phyloP scores from a whole-genome alignment of 305 asterid genomes.

The Solanum chacoense region DNA sequence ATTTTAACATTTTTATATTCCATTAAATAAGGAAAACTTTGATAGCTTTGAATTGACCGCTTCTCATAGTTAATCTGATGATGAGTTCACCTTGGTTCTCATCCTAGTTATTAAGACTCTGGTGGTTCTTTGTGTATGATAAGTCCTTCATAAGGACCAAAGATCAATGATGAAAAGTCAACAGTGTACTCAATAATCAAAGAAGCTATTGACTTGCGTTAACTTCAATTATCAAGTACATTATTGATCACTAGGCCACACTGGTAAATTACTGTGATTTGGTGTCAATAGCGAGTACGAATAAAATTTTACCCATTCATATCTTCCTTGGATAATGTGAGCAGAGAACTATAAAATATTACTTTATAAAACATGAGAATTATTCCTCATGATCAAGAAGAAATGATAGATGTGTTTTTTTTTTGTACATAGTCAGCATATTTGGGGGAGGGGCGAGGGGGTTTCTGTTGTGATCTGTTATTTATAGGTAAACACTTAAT shows the following conservation, averaged over 20 bases:
- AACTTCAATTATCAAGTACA: neutral
- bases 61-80: neutral
- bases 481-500: neutral
- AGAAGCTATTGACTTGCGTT: neutral
- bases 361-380: neutral
- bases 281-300: neutral
- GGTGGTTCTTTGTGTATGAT: neutral
- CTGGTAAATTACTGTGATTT: neutral
- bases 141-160: neutral
- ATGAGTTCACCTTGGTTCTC: neutral
- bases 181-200: neutral
- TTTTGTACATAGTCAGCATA: conserved; percentile 11
- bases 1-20: neutral
- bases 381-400: conserved; percentile 4
- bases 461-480: neutral
- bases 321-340: conserved; percentile 3
- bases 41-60: neutral
- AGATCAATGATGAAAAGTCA: neutral
- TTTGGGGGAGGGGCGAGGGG: neutral
- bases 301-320: neutral
- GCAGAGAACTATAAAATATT: neutral
- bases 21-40: neutral
- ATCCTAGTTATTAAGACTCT: neutral
- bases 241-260: neutral
- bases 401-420: neutral